Evolutionary conservation across 139 green algal genomes (phyloP).

Genomic region (Limnomonas spitsbergensis): DNA sequence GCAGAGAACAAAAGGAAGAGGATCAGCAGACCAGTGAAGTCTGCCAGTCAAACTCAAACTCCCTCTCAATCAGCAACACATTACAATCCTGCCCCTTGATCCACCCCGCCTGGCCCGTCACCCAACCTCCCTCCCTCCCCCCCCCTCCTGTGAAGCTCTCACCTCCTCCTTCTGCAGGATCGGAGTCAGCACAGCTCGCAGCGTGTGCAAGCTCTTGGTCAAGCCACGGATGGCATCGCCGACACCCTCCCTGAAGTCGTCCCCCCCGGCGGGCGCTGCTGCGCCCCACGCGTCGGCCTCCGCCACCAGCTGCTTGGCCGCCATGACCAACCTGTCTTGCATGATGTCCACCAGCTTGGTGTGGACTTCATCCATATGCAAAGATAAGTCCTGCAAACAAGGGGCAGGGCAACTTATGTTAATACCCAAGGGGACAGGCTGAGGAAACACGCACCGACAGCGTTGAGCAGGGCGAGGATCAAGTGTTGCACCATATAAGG

Average conservation of each 20-base stretch:
- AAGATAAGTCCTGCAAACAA: constrained; percentile 61
- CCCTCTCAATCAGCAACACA: too few relatives aligned
- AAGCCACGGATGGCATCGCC: constrained; percentile 21
- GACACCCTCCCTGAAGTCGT: not conserved
- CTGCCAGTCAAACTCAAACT: too few relatives aligned
- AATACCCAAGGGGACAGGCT: constrained; percentile 8
- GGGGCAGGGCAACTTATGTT: too few relatives aligned
- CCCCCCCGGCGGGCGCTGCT: not conserved
- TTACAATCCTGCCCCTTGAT: too few relatives aligned
- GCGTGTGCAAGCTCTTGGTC: constrained; percentile 48
- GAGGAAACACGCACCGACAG: not conserved
- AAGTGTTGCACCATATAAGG: too few relatives aligned
- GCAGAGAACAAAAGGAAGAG: too few relatives aligned
- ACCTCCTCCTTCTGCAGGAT: constrained; percentile 69
- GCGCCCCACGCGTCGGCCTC: constrained; percentile 49
- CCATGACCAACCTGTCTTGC: constrained; percentile 50
- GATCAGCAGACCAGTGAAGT: too few relatives aligned
- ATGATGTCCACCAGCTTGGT: constrained; percentile 94
- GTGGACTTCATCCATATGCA: constrained; percentile 80
- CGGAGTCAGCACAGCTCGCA: constrained; percentile 69
- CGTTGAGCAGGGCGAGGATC: too few relatives aligned
- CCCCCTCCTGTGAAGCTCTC: not conserved
- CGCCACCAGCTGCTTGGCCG: constrained; percentile 48
- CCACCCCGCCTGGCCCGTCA: too few relatives aligned
- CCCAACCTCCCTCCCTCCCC: too few relatives aligned